phyloP scores from a whole-genome alignment of 495 filamentous ascomycete species.

The Baudoinia panamericana region DNA sequence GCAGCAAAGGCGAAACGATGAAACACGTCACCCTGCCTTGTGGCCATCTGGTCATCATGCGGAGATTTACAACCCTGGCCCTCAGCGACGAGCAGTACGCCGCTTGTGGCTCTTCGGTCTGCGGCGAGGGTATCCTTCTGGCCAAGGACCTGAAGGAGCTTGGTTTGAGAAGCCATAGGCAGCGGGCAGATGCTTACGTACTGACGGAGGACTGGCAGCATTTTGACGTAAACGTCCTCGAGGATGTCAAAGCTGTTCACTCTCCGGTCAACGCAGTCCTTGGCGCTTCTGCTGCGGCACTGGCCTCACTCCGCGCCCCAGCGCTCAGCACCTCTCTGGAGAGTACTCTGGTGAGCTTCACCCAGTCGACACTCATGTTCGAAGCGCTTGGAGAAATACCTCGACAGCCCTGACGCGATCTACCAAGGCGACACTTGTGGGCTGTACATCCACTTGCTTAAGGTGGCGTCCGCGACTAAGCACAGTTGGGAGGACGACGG shows the following conservation, averaged over 20 bases:
- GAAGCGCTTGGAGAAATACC: background rate
- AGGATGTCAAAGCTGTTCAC: background rate
- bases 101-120: background rate
- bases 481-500: no score
- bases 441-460: no score
- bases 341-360: background rate
- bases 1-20: no score
- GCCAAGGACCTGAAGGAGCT: background rate
- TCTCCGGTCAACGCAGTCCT: background rate
- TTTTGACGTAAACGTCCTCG: background rate
- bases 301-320: background rate
- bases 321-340: background rate
- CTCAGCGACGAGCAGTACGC: background rate
- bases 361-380: background rate
- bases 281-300: background rate
- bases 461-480: no score
- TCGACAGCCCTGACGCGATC: no score
- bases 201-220: background rate
- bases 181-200: background rate
- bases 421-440: no score
- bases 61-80: background rate
- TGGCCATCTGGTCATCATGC: background rate
- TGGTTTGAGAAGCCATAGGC: background rate
- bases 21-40: constrained; percentile 1
- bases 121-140: background rate